phyloP scores from a whole-genome alignment of 2,329 filamentous ascomycete genomes.

The Hypoxylon sp. region DNA sequence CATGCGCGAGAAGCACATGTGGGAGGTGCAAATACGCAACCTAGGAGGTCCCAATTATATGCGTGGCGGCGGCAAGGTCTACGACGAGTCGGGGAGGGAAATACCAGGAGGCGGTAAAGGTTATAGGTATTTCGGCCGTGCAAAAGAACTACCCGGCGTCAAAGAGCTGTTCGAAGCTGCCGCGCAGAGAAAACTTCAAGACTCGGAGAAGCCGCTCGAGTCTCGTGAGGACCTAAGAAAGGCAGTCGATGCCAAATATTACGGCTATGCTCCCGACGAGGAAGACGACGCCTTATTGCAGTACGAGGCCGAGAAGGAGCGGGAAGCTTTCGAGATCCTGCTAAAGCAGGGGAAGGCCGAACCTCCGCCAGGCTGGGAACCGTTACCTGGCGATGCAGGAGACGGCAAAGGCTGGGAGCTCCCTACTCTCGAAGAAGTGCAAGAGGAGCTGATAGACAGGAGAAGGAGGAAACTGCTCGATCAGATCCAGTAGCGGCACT shows the following conservation, averaged over 20 bases:
- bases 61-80: constrained; percentile 74
- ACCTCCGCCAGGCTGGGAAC: constrained; percentile 77
- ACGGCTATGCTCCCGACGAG: constrained; percentile 92
- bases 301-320: constrained; percentile 86
- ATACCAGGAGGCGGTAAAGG: constrained; percentile 82
- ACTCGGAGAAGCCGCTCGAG: constrained; percentile 69
- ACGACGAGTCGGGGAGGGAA: constrained; percentile 76
- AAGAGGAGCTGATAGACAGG: constrained; percentile 88
- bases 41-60: constrained; percentile 98
- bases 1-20: constrained; percentile 99
- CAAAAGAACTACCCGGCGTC: constrained; percentile 88
- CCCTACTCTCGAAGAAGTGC: constrained; percentile 90
- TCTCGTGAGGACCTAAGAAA: constrained; percentile 73
- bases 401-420: constrained; percentile 84
- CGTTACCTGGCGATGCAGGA: constrained; percentile 84
- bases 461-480: constrained; percentile 84
- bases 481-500: constrained; percentile 62
- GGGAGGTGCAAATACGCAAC: constrained; percentile 96
- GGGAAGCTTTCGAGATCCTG: constrained; percentile 77
- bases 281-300: constrained; percentile 82
- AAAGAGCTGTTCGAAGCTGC: constrained; percentile 95
- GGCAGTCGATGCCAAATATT: constrained; percentile 92
- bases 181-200: constrained; percentile 59
- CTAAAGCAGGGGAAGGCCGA: constrained; percentile 63
- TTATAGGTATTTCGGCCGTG: constrained; percentile 93